Evolutionary conservation across 2,329 filamentous ascomycete genomes (phyloP).

Genomic region (Exophiala xenobiotica): DNA sequence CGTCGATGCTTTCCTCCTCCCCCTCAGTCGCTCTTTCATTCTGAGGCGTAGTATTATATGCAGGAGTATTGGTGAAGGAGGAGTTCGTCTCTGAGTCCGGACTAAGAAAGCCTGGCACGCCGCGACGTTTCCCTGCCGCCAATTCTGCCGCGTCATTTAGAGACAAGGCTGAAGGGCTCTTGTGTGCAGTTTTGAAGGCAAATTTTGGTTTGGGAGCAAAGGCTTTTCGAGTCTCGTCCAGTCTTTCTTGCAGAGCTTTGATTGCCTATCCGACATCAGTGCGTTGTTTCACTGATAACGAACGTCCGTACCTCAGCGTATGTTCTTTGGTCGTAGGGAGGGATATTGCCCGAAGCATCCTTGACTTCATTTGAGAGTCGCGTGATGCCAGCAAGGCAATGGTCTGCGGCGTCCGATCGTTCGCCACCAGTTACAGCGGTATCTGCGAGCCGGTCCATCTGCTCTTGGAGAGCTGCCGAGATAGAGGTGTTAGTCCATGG

Average conservation of each 20-base stretch:
- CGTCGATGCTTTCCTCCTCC: constrained; percentile 22
- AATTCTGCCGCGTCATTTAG: constrained; percentile 57
- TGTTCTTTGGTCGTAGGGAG: constrained; percentile 83
- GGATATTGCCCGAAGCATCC: constrained; percentile 77
- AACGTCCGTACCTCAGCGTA: constrained; percentile 68
- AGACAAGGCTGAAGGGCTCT: constrained; percentile 56
- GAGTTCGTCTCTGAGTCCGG: constrained; percentile 31
- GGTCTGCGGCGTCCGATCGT: constrained; percentile 76
- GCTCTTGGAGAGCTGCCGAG: constrained; percentile 67
- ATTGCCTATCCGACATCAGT: constrained; percentile 57
- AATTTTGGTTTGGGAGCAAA: constrained; percentile 78
- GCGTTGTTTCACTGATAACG: not conserved
- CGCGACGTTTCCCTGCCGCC: constrained; percentile 48
- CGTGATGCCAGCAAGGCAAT: constrained; percentile 75
- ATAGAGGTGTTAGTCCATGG: constrained; percentile 5
- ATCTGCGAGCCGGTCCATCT: constrained; percentile 67
- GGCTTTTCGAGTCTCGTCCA: constrained; percentile 67
- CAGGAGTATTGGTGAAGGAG: constrained; percentile 33
- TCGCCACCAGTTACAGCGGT: constrained; percentile 67
- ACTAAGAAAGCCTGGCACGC: constrained; percentile 44
- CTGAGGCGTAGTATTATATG: constrained; percentile 18
- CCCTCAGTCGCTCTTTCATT: constrained; percentile 40
- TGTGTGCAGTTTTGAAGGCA: constrained; percentile 67
- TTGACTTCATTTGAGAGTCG: constrained; percentile 79
- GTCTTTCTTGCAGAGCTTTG: constrained; percentile 75